phyloP scores from a whole-genome alignment of 495 filamentous ascomycete species.

The Penicillium soppii region DNA sequence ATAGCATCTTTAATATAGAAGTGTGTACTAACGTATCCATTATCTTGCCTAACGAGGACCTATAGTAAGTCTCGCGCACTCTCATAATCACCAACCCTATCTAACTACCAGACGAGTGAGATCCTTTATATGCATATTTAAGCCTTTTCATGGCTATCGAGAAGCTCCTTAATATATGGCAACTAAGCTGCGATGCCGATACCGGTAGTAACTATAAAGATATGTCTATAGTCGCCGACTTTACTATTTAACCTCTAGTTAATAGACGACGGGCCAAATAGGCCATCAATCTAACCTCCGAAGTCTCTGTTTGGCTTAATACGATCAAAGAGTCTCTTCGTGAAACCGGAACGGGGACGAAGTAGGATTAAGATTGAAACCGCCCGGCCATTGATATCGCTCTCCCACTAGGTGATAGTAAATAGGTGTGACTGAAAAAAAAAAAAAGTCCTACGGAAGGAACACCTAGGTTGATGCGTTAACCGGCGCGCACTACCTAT shows the following conservation, averaged over 20 bases:
- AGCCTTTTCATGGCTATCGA: constrained; percentile 27
- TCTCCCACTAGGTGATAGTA: constrained; percentile 34
- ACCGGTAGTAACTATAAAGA: constrained; percentile 34
- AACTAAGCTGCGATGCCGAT: constrained; percentile 39
- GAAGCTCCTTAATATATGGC: constrained; percentile 36
- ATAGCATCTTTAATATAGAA: neutral
- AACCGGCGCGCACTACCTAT: constrained; percentile 26
- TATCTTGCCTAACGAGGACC: constrained; percentile 17
- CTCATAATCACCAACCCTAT: constrained; percentile 21
- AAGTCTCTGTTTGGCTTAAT: constrained; percentile 12
- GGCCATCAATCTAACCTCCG: constrained; percentile 34
- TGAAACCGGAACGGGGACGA: constrained; percentile 32
- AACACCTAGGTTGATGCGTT: constrained; percentile 29
- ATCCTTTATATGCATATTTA: constrained; percentile 29
- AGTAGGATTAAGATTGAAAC: constrained; percentile 25
- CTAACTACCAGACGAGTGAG: constrained; percentile 31
- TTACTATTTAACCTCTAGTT: neutral
- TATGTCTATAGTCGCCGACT: constrained; percentile 31
- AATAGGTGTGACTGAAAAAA: constrained; percentile 32
- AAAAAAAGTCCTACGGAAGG: constrained; percentile 22
- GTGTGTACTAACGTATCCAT: constrained; percentile 15
- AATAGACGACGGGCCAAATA: constrained; percentile 28
- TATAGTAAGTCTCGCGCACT: constrained; percentile 18
- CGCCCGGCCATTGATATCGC: constrained; percentile 15
- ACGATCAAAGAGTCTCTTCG: constrained; percentile 15